Conservation (phyloP, 495 filamentous ascomycete species). For the Tuber umbilicatum region DNA sequence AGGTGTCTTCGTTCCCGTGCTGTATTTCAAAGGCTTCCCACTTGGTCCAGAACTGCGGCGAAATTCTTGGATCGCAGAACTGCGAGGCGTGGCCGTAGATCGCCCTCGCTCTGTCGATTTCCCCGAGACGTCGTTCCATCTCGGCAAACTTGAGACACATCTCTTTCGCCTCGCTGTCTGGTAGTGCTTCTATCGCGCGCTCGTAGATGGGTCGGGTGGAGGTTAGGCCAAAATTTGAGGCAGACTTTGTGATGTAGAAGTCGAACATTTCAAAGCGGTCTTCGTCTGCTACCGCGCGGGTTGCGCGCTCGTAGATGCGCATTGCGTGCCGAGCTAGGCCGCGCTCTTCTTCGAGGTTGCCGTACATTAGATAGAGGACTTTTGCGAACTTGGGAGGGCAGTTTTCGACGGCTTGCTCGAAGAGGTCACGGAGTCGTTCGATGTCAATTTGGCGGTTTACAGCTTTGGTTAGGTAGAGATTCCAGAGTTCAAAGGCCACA, state of each 20-base stretch:
- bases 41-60: constrained; percentile 84
- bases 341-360: constrained; percentile 91
- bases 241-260: constrained; percentile 98
- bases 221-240: constrained; percentile 92
- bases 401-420: constrained; percentile 92
- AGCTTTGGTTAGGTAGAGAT: constrained; percentile 94
- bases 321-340: constrained; percentile 96
- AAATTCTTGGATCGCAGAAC: constrained; percentile 91
- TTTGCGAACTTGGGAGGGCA: constrained; percentile 96
- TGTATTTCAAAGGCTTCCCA: constrained; percentile 97
- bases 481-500: constrained; percentile 98
- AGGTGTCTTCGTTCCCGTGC: constrained; percentile 98
- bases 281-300: constrained; percentile 89
- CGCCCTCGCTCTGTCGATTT: constrained; percentile 90
- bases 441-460: constrained; percentile 92
- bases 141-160: constrained; percentile 99
- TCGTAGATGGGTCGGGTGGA: constrained; percentile 98
- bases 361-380: constrained; percentile 94
- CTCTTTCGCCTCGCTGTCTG: constrained; percentile 86
- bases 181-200: constrained; percentile 81
- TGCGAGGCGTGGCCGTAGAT: constrained; percentile 96
- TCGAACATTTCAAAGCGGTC: constrained; percentile 97
- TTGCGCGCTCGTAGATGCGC: constrained; percentile 97
- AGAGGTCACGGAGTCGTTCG: constrained; percentile 88
- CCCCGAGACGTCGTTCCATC: constrained; percentile 92